A percentile compares a stretch with the other conserved stretches of the same genome.
Conservation (phyloP, 768 basidiomycete species). For the Kwoniella dejecticola region DNA sequence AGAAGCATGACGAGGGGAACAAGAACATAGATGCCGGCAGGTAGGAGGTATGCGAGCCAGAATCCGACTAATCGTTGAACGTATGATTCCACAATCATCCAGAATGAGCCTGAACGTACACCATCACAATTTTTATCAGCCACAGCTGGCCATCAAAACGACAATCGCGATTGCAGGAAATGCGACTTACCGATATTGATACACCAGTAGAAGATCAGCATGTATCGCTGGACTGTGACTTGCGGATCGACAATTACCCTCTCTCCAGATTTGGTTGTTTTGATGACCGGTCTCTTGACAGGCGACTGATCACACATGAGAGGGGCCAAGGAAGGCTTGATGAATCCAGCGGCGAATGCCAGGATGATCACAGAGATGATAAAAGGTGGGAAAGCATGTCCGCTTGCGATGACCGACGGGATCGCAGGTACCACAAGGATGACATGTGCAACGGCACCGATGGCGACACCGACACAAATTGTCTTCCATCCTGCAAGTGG, state of each 20-base stretch:
- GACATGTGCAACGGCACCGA: conserved; percentile 49
- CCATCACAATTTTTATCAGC: neutral
- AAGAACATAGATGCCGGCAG: conserved; percentile 46
- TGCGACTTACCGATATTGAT: conserved; percentile 51
- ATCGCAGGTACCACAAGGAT: conserved; percentile 52
- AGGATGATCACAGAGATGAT: conserved; percentile 48
- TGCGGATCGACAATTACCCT: conserved; percentile 51
- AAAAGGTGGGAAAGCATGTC: conserved; percentile 38
- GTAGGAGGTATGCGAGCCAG: conserved; percentile 50
- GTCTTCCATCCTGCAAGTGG: conserved; percentile 47
- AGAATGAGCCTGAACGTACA: conserved; percentile 35
- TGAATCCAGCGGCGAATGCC: conserved; percentile 53
- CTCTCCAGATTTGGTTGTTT: conserved; percentile 41
- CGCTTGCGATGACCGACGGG: conserved; percentile 39
- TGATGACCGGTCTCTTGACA: conserved; percentile 39
- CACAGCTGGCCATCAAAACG: too few relatives aligned
- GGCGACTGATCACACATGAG: conserved; percentile 55
- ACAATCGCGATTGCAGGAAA: neutral
- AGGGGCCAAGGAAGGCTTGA: conserved; percentile 54
- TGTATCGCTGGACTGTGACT: conserved; percentile 46
- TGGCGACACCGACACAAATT: conserved; percentile 43
- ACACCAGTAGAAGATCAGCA: conserved; percentile 51
- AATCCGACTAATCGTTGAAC: conserved; percentile 50
- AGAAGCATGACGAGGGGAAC: conserved; percentile 39
- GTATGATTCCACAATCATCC: conserved; percentile 50